Base-by-base conservation (phyloP, 208 protist genomes). In the Trypanosoma brucei region DNA sequence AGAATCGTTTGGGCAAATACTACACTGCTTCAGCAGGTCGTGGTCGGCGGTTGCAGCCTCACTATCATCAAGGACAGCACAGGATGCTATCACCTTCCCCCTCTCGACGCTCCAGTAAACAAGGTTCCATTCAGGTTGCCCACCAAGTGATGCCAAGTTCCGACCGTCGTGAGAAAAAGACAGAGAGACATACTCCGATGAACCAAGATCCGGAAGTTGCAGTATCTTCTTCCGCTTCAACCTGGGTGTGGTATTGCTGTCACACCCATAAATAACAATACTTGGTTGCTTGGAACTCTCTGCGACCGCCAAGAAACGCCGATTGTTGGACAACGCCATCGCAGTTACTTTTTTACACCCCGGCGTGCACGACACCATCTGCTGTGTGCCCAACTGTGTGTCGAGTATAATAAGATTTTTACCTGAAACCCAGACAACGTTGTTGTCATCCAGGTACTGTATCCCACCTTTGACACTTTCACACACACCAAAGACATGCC, bases 41-140 rank as follows among this genome's bases (percentile, higher is more conserved):
- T 38, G 58, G 51, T 95, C 91, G 22, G 69, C 75, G 39, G 65
- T 59, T 31, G 68, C 50, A 35, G 76, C 50, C 5, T 75, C 70
- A 59, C 71, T 87, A 13, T 88, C 85, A 33, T 58, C 51, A n/a
- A 75, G 34, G n/a, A 86, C 66, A 31, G 79, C 68, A 54, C 78
- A 84, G 33, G 76, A 73, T 7, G 89, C 79, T 36, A 97, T 37
- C 55, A 93, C 84, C 69, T 94, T 97, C 45, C 68, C 71, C 61
- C 88, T 83, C 55, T 98, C 94, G 48, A 97, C 88, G 61, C 78
- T 86, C 94, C 95, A 98, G 76, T 94, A 93, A 34, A 95, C 76
- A 34, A 97, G 59, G 59, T 88, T 94, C 92, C 92, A 98, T 64
- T 98, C 93, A 2, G 96, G 95, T 52, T 78, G 83, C 22, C 91